phyloP scores from a whole-genome alignment of 768 basidiomycete species.

The Symmetrospora coprosmae region DNA sequence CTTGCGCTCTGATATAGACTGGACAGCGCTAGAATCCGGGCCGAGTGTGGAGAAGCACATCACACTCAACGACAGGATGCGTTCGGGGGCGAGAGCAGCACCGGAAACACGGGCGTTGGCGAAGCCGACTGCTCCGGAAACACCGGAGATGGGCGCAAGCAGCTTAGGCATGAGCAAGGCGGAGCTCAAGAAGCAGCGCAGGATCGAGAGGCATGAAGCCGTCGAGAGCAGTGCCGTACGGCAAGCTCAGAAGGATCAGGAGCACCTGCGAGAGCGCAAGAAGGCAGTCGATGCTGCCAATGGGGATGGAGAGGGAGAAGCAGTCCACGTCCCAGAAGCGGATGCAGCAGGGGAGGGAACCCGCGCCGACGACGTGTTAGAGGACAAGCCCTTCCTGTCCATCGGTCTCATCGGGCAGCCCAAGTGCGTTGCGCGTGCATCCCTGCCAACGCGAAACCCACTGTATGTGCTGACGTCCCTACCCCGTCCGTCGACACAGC shows the following conservation, averaged over 20 bases:
- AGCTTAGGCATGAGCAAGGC: slow-evolving; percentile 8
- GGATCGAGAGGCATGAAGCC: slow-evolving; percentile 18
- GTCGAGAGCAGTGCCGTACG: slow-evolving; percentile 14
- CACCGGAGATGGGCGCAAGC: too few relatives aligned
- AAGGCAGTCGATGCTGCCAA: too few relatives aligned
- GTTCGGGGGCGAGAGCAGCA: too few relatives aligned
- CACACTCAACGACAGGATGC: too few relatives aligned
- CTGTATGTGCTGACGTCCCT: too few relatives aligned
- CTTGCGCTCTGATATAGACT: slow-evolving; percentile 56
- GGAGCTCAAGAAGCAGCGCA: slow-evolving; percentile 30
- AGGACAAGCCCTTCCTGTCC: slow-evolving; percentile 31
- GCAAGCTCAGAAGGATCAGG: slow-evolving; percentile 27
- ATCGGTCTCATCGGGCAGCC: slow-evolving; percentile 33
- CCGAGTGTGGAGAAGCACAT: slow-evolving; percentile 38
- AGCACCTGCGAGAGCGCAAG: too few relatives aligned
- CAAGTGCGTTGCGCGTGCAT: neutral
- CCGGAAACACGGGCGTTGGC: too few relatives aligned
- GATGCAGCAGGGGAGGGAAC: slow-evolving; percentile 25
- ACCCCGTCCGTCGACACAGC: slow-evolving; percentile 46
- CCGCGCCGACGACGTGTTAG: neutral
- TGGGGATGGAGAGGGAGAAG: slow-evolving; percentile 38
- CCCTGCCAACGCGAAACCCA: too few relatives aligned
- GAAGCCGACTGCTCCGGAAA: too few relatives aligned
- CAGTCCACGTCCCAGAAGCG: slow-evolving; percentile 37
- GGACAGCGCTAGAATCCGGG: slow-evolving; percentile 38